Percentiles rank a stretch among this genome's conserved stretches.
These are phyloP conservation scores for Hyaloperonospora arabidopsidis DNA, from an alignment of 352 stramenopile genomes.

Conservation along the genomic window DNA sequence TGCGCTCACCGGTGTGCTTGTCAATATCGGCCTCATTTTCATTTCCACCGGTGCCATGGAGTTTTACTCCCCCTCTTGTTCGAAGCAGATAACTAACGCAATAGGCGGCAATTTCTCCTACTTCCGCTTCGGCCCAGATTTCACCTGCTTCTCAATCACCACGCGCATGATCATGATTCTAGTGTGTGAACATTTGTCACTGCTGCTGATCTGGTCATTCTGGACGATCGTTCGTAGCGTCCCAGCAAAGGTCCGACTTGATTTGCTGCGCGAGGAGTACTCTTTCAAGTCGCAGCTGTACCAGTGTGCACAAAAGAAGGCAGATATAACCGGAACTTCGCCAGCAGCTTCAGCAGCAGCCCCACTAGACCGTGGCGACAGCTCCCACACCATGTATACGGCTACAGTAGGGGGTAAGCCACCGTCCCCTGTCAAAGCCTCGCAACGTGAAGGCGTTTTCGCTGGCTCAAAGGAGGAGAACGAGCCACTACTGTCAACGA, in stretches of 20 bases:
- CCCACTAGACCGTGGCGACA: constrained; percentile 8
- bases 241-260: constrained; percentile 49
- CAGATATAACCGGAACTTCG: constrained; percentile 9
- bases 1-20: constrained; percentile 55
- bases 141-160: constrained; percentile 68
- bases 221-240: constrained; percentile 62
- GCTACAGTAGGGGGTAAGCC: constrained; percentile 26
- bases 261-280: constrained; percentile 62
- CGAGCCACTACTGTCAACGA: constrained; percentile 48
- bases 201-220: constrained; percentile 56
- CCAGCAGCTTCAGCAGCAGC: constrained; percentile 14
- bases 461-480: constrained; percentile 42
- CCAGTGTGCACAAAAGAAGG: constrained; percentile 30
- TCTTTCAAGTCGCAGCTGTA: constrained; percentile 71
- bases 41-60: constrained; percentile 74
- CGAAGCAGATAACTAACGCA: constrained; percentile 40
- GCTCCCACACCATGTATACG: constrained; percentile 18
- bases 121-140: constrained; percentile 70
- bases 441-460: constrained; percentile 13
- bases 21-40: constrained; percentile 72
- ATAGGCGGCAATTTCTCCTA: constrained; percentile 50
- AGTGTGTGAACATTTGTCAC: constrained; percentile 55
- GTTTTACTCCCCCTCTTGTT: constrained; percentile 52
- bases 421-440: constrained; percentile 12
- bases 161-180: constrained; percentile 76